Evolutionary conservation across 495 filamentous ascomycete genomes (phyloP).

Genomic region (Podospora pseudoanserina): DNA sequence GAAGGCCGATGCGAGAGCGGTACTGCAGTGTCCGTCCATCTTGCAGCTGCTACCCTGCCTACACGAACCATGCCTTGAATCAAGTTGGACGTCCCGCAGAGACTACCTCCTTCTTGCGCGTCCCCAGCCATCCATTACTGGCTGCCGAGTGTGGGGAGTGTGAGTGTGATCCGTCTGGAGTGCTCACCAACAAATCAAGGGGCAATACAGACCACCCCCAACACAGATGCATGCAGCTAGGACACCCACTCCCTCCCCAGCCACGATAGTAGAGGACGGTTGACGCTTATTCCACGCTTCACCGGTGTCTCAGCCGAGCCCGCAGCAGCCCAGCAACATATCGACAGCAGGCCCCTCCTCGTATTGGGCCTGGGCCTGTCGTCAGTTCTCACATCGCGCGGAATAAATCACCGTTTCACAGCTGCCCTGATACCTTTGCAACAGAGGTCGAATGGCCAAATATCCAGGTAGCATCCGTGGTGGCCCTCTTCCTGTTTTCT

Average conservation of each 20-base stretch:
- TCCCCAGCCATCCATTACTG: not conserved
- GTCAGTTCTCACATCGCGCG: not conserved
- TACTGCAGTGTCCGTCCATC: not conserved
- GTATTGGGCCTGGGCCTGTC: not conserved
- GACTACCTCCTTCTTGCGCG: not conserved
- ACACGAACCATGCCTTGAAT: not conserved
- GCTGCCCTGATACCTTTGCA: not conserved
- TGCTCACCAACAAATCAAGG: not conserved
- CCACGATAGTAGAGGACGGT: not conserved
- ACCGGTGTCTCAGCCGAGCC: not conserved
- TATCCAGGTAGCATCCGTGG: no score
- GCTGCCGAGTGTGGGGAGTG: slow-evolving; percentile 1
- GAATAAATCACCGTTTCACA: not conserved
- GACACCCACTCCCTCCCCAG: not conserved
- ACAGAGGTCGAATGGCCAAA: no score
- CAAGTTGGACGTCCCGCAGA: not conserved
- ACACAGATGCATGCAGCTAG: not conserved
- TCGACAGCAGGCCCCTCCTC: not conserved
- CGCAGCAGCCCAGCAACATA: no score
- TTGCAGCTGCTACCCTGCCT: not conserved
- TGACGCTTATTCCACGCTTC: not conserved
- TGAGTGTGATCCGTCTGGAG: not conserved
- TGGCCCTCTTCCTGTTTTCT: no score
- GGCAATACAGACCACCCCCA: not conserved
- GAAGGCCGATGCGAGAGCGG: not conserved